These are phyloP conservation scores for Neurospora sp. DNA, from an alignment of 495 filamentous ascomycete species.

Conservation along the genomic window DNA sequence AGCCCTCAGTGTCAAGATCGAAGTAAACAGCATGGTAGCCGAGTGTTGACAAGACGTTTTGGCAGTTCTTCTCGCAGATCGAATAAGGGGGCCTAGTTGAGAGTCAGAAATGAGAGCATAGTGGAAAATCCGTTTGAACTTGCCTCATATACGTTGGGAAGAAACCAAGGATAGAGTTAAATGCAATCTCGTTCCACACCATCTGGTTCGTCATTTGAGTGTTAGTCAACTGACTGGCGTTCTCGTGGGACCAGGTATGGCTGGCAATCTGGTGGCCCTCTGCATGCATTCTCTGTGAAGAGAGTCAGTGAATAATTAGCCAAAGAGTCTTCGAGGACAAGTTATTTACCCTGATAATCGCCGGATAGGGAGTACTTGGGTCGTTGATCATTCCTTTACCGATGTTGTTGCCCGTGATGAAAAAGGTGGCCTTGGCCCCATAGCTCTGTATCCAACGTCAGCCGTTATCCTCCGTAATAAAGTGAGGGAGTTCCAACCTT, in stretches of 20 bases:
- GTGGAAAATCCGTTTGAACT: not conserved
- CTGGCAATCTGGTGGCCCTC: constrained; percentile 74
- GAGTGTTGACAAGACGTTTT: constrained; percentile 48
- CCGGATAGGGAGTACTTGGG: constrained; percentile 42
- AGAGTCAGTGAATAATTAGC: constrained; percentile 12
- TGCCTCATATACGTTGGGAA: constrained; percentile 77
- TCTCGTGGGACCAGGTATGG: constrained; percentile 81
- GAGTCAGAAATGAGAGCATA: not conserved
- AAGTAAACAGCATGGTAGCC: constrained; percentile 72
- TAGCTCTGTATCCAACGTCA: constrained; percentile 32
- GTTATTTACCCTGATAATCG: constrained; percentile 44
- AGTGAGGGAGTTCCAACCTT: constrained; percentile 16
- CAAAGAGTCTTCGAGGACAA: not conserved
- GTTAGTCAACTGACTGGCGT: constrained; percentile 47
- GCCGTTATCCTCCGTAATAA: not conserved
- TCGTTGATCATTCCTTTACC: constrained; percentile 64
- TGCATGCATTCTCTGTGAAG: constrained; percentile 46
- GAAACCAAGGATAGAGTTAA: constrained; percentile 68
- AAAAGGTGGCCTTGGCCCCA: constrained; percentile 66
- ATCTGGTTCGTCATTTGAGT: constrained; percentile 57
- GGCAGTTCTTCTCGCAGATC: constrained; percentile 54
- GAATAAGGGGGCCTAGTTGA: constrained; percentile 58
- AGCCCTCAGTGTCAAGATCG: constrained; percentile 74
- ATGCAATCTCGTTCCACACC: constrained; percentile 66
- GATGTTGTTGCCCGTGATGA: constrained; percentile 65